Evolutionary conservation across 805 yeast genomes (phyloP), one percentile per base, ranked within the genome.

Genomic region (Pichia occidentalis): DNA sequence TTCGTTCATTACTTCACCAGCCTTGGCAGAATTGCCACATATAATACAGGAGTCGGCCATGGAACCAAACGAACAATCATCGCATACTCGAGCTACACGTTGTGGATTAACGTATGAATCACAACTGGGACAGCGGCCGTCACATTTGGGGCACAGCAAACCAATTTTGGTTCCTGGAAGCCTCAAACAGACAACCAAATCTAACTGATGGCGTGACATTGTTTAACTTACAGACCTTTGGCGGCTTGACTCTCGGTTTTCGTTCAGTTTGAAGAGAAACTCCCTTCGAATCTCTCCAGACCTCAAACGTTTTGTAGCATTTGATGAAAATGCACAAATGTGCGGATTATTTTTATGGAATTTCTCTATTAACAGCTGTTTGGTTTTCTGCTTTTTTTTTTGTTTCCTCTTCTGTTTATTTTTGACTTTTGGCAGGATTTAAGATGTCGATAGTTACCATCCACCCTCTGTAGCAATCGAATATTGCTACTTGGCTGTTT

Each of bases 121-220:
- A 58, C 97, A 88, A 3, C 77, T 67, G 3, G 96, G 96, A 52
- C 97, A 88, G 47, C 77, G 71, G 1, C 96, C 97, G 54, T 88
- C 96, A 57, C 97, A 88, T 56, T 73, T 83, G 23, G 75, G 77
- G 52, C 97, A 88, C 3, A 88, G 65, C 35, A 68, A 63, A 1
- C 95, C 97, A 4, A 73, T 56, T 13, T 64, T 60, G 0, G 77
- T 71, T 1, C 97, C 97, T 1, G 95, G 86, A 50, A 77, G 92
- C 54, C 81, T 84, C 71, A 83, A 64, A 54, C 97, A 88, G 64
- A 80, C 77, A 3, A 83, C 73, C 19, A 87, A 68, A 54, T 88
- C 97, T 35, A 79, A 76, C 59, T 87, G 95, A 59, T 87, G 95
- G 38, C 92, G 78, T 3, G 95, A 85, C 96, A 87, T 86, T 33